Percentiles rank a stretch among this genome's conserved stretches.
Evolutionary conservation across 768 basidiomycete genomes (phyloP).

Genomic region (Dioszegia hungarica): DNA sequence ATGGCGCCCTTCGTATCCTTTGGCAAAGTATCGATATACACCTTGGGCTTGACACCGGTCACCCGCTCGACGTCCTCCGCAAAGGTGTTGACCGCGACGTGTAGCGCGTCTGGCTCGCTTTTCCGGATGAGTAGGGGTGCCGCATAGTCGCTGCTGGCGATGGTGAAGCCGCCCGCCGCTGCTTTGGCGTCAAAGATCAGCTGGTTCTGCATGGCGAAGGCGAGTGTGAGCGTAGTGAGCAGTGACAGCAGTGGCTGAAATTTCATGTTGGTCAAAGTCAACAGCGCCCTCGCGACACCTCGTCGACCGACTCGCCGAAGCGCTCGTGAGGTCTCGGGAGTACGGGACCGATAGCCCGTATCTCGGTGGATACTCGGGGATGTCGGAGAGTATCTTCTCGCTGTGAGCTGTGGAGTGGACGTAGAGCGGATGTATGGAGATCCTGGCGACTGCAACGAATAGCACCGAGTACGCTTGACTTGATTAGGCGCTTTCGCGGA

Average conservation of each 20-base stretch:
- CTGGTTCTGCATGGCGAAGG: not conserved
- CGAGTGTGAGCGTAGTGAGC: not conserved
- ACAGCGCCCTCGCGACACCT: not conserved
- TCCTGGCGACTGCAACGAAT: too few species aligned
- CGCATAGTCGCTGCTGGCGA: not conserved
- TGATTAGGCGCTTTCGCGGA: too few species aligned
- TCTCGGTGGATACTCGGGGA: not conserved
- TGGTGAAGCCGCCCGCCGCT: not conserved
- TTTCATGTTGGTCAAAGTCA: not conserved
- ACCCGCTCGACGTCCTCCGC: constrained; percentile 61
- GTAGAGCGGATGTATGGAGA: too few species aligned
- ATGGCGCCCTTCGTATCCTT: constrained; percentile 45
- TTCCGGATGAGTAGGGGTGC: constrained; percentile 20
- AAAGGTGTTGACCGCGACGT: constrained; percentile 58
- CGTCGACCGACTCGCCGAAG: too few species aligned
- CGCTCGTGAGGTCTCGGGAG: too few species aligned
- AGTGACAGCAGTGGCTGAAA: not conserved
- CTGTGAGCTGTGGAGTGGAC: too few species aligned
- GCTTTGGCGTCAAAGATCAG: not conserved
- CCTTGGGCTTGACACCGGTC: constrained; percentile 55
- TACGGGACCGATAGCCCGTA: too few species aligned
- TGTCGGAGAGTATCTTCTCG: not conserved
- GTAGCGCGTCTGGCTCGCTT: constrained; percentile 24
- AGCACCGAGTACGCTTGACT: too few species aligned
- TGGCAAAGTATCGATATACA: constrained; percentile 56